A percentile compares a stretch with the other conserved stretches of the same genome.
These are phyloP conservation scores for Candida endomychidarum DNA, from an alignment of 805 yeast species.

Conservation along the genomic window DNA sequence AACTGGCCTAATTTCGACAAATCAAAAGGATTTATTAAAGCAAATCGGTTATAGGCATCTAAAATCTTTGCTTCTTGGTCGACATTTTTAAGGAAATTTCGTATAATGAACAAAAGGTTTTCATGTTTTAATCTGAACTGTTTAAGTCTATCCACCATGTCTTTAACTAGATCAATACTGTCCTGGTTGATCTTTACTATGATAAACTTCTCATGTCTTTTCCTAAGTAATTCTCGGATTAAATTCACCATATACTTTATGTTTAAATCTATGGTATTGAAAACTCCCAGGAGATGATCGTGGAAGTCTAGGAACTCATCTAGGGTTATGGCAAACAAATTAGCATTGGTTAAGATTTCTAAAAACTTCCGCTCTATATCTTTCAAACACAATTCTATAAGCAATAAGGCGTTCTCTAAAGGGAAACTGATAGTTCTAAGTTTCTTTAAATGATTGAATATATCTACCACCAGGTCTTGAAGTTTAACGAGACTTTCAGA, in stretches of 20 bases:
- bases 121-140: conserved; percentile 55
- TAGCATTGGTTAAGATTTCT: conserved; percentile 27
- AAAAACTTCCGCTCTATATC: conserved; percentile 52
- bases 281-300: conserved; percentile 29
- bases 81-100: conserved; percentile 15
- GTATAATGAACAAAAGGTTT: conserved; percentile 40
- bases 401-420: conserved; percentile 55
- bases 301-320: conserved; percentile 34
- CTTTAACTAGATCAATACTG: conserved; percentile 31
- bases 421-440: conserved; percentile 54
- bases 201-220: conserved; percentile 67
- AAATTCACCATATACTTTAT: conserved; percentile 62
- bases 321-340: conserved; percentile 46
- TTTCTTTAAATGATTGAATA: conserved; percentile 65
- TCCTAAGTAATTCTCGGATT: conserved; percentile 73
- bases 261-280: conserved; percentile 57
- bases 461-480: conserved; percentile 22
- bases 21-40: conserved; percentile 31
- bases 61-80: conserved; percentile 20
- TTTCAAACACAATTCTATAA: conserved; percentile 63
- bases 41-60: conserved; percentile 31
- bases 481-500: conserved; percentile 40
- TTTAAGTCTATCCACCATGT: conserved; percentile 43
- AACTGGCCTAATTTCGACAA: conserved; percentile 30
- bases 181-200: conserved; percentile 59